A percentile compares a stretch with the other conserved stretches of the same genome.
phyloP scores from a whole-genome alignment of 257 asterid species.

The Orobanche coerulescens region DNA sequence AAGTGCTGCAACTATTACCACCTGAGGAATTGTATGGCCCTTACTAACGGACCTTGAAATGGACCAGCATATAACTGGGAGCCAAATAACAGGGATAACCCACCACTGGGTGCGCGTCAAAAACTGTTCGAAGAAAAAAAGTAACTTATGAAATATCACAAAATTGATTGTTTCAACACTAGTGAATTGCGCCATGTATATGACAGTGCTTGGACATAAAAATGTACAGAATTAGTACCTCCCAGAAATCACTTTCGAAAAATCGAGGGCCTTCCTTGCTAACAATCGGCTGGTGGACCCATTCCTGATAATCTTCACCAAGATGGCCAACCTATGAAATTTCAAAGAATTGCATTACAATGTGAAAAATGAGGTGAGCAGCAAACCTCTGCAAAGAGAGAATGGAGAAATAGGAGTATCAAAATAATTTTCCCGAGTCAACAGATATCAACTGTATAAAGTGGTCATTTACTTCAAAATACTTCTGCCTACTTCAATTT shows the following conservation, averaged over 20 bases:
- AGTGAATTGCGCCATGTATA: background rate
- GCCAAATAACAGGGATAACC: slow-evolving; percentile 77
- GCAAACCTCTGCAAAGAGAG: background rate
- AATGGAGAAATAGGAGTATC: background rate
- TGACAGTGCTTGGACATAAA: too few species aligned
- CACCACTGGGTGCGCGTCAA: slow-evolving; percentile 74
- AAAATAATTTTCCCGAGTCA: background rate
- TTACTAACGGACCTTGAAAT: slow-evolving; percentile 31
- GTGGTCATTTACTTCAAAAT: background rate
- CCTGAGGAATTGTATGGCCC: slow-evolving; percentile 44
- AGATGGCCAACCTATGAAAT: slow-evolving; percentile 82
- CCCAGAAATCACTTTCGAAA: slow-evolving; percentile 70
- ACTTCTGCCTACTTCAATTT: background rate
- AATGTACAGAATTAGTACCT: slow-evolving; percentile 36
- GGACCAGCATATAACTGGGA: slow-evolving; percentile 67
- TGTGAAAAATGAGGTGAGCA: background rate
- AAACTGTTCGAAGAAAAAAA: slow-evolving; percentile 39
- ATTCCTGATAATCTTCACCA: slow-evolving; percentile 77
- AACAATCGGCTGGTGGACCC: slow-evolving; percentile 95
- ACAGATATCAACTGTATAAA: background rate
- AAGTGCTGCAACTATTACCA: slow-evolving; percentile 28
- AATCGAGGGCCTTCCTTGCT: slow-evolving; percentile 85
- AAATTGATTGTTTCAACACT: background rate
- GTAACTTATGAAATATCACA: background rate
- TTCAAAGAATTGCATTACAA: background rate